Evolutionary conservation across 768 basidiomycete genomes (phyloP).

Genomic region (Exsudoporus frostii): DNA sequence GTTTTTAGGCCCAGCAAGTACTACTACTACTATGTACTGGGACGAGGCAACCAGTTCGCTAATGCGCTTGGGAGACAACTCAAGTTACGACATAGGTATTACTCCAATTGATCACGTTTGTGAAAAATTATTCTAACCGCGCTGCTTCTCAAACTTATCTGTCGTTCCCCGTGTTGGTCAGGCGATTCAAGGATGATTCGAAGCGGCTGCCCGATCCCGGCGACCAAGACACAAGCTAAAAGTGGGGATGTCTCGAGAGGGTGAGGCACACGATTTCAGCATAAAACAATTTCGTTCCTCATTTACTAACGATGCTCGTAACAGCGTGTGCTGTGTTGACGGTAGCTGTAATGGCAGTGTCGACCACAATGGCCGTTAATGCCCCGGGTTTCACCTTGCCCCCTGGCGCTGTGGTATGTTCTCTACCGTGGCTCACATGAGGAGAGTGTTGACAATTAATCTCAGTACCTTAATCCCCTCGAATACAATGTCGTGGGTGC

Average conservation of each 20-base stretch:
- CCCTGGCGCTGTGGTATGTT: constrained; percentile 21
- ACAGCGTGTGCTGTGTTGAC: constrained; percentile 1
- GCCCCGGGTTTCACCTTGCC: constrained; percentile 7
- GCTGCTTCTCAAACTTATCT: neutral
- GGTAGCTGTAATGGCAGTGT: neutral
- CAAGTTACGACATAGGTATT: neutral
- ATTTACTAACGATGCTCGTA: neutral
- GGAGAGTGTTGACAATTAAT: neutral
- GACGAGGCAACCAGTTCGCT: neutral
- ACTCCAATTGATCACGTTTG: neutral
- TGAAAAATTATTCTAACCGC: neutral
- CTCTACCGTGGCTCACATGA: neutral
- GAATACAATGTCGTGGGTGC: constrained; percentile 51
- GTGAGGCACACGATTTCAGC: neutral
- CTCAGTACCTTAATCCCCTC: constrained; percentile 48
- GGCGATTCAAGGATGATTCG: neutral
- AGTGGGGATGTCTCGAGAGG: neutral
- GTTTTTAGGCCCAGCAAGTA: neutral
- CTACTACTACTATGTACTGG: too few species aligned
- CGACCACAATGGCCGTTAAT: neutral
- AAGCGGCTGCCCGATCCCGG: neutral
- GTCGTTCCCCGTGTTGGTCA: neutral
- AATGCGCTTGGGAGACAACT: neutral
- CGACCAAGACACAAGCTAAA: neutral
- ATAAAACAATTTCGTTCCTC: neutral